Base-by-base conservation (phyloP, 768 basidiomycete species). In the Termitomyces bulborhizus region DNA sequence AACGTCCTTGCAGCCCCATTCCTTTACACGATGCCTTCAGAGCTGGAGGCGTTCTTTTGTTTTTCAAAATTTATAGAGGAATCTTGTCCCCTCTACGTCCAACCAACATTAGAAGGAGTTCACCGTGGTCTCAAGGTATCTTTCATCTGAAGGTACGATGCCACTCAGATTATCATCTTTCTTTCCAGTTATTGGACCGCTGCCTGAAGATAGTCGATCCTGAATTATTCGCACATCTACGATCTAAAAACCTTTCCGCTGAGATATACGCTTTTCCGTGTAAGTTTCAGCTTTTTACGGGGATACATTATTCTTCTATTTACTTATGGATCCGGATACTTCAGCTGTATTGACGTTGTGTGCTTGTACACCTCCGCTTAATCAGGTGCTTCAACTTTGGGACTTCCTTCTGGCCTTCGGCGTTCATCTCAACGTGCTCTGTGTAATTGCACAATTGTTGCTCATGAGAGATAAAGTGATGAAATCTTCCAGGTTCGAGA, bases 1-100 rank as follows among this genome's bases (percentile, higher is more conserved):
- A 99, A 99, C 68, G 97, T 98, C 46, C 84, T 99, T 36, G 93
- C 95, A 21, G 97, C 97, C 2, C 97, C 97, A 0, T 99, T 98
- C 70, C 79, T 99, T 29, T 99, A 97, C 66, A 93, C 90, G 11
- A 90, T 98, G 84, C 95, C 97, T 6, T 93, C 93, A 9, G 93
- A 99, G 69, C 71, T 98, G n/a, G 97, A 99, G 69, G 97, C 97
- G 1, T 99, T 98, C 70, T 94, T 87, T 58, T 97, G 93, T 71
- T 98, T 99, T 65, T 82, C 92, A 27, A 90, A 88, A 63, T 99
- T 99, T 67, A 97, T 98, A 62, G 96, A 98, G 72, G 85, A 87
- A 54, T 86, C 83, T 8, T 98, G 95, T 71, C 97, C 97, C 8
- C 72, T 93, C n/a, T 99, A 98, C 66, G 95, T 98, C 7, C 91